Percentiles rank a stretch among this genome's conserved stretches.
Conservation (phyloP, 345 rosid genomes). For the Salix brachista region DNA sequence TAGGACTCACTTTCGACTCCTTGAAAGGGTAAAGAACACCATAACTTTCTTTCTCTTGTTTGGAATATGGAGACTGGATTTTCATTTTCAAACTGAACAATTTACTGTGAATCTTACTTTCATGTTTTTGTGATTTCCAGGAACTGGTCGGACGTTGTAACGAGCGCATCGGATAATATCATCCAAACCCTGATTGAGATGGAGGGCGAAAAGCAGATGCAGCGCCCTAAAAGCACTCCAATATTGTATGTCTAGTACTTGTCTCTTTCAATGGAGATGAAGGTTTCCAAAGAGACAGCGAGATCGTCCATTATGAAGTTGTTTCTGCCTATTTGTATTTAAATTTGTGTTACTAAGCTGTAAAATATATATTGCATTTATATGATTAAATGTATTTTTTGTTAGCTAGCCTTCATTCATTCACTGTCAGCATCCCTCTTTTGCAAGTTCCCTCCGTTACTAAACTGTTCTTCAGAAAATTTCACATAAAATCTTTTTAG, state of each 20-base stretch:
- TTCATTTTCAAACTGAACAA: not conserved
- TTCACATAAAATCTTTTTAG: no score
- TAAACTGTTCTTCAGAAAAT: no score
- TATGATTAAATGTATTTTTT: not conserved
- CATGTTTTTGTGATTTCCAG: constrained; percentile 20
- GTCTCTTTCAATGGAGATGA: not conserved
- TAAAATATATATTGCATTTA: not conserved
- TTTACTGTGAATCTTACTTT: not conserved
- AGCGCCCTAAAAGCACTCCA: not conserved
- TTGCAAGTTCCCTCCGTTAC: no score
- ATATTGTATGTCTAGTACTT: not conserved
- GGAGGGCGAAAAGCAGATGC: constrained; percentile 31
- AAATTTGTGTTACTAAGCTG: not conserved
- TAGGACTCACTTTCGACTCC: constrained; percentile 62
- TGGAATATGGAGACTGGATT: not conserved
- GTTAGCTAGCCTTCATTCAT: no score
- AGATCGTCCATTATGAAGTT: not conserved
- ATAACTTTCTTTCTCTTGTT: not conserved
- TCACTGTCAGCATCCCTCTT: no score
- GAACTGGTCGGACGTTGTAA: constrained; percentile 61
- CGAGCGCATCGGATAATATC: constrained; percentile 51
- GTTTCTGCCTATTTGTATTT: not conserved
- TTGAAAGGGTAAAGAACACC: constrained; percentile 44
- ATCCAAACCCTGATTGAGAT: constrained; percentile 54
- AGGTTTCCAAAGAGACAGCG: not conserved